Percentiles rank a stretch among this genome's conserved stretches.
phyloP scores from a whole-genome alignment of 2,329 filamentous ascomycete species.

The Ophiostoma sp. region DNA sequence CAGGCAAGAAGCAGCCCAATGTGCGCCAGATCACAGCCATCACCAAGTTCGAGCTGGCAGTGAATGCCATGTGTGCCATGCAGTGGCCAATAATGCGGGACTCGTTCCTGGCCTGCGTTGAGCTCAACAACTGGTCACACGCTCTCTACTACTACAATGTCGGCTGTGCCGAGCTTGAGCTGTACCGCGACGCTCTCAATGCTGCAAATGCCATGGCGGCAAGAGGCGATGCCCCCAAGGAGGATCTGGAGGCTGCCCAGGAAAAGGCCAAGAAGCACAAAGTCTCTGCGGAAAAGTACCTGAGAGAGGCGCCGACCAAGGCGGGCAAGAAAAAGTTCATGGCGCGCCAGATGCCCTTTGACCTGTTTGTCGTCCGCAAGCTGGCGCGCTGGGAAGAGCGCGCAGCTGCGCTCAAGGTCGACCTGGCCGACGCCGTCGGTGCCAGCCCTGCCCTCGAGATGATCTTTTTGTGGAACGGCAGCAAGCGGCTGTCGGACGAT shows the following conservation, averaged over 20 bases:
- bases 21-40: conserved; percentile 87
- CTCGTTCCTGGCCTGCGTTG: conserved; percentile 67
- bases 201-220: conserved; percentile 29
- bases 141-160: conserved; percentile 86
- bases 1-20: conserved; percentile 47
- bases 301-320: conserved; percentile 65
- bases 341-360: conserved; percentile 83
- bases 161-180: conserved; percentile 69
- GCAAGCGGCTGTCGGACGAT: conserved; percentile 66
- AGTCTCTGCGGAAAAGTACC: conserved; percentile 59
- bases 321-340: conserved; percentile 86
- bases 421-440: conserved; percentile 74
- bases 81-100: conserved; percentile 68
- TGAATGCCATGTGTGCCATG: conserved; percentile 74
- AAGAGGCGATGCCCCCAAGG: conserved; percentile 31
- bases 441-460: conserved; percentile 81
- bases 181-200: conserved; percentile 63
- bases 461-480: conserved; percentile 89
- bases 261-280: conserved; percentile 50
- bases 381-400: conserved; percentile 81
- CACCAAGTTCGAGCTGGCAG: conserved; percentile 74
- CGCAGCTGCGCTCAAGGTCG: conserved; percentile 59
- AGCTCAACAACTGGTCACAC: conserved; percentile 87
- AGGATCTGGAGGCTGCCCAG: conserved; percentile 23
- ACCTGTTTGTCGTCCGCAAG: conserved; percentile 78